These are phyloP conservation scores for Pilobolus umbonatus DNA, from an alignment of 192 early-diverging fungal species.

Conservation along the genomic window DNA sequence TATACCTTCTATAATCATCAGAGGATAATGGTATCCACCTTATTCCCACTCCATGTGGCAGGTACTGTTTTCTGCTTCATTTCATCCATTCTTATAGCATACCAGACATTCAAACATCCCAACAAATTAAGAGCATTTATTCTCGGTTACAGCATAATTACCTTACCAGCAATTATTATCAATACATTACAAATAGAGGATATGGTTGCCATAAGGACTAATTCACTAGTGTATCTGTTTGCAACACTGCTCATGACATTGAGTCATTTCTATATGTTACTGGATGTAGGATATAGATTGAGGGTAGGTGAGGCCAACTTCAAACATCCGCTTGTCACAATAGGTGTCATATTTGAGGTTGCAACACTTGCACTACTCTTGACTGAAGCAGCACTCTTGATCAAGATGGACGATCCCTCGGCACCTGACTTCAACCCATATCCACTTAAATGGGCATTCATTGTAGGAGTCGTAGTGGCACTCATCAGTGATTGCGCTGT, in stretches of 20 bases:
- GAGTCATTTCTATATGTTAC: conserved; percentile 6
- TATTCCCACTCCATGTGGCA: neutral
- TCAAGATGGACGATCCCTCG: neutral
- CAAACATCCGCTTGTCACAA: neutral
- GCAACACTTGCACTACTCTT: neutral
- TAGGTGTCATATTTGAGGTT: neutral
- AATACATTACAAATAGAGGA: conserved; percentile 6
- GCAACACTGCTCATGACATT: conserved; percentile 6
- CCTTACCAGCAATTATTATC: conserved; percentile 4
- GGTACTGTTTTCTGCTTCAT: neutral
- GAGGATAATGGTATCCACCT: too few species aligned
- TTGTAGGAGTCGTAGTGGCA: neutral
- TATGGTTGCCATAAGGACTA: neutral
- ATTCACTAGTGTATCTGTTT: conserved; percentile 1
- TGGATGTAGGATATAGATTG: conserved; percentile 4
- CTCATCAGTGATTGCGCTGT: neutral
- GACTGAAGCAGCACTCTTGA: neutral
- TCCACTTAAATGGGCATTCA: neutral
- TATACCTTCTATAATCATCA: too few species aligned
- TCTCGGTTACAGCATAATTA: conserved; percentile 3
- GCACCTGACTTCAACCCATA: neutral
- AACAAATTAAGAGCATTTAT: conserved; percentile 9
- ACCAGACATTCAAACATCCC: neutral
- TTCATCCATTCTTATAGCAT: neutral
- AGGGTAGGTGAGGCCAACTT: neutral